A percentile compares a stretch with the other conserved stretches of the same genome.
Conservation (phyloP, 306 rosid species). For the Boehmeria nivea region DNA sequence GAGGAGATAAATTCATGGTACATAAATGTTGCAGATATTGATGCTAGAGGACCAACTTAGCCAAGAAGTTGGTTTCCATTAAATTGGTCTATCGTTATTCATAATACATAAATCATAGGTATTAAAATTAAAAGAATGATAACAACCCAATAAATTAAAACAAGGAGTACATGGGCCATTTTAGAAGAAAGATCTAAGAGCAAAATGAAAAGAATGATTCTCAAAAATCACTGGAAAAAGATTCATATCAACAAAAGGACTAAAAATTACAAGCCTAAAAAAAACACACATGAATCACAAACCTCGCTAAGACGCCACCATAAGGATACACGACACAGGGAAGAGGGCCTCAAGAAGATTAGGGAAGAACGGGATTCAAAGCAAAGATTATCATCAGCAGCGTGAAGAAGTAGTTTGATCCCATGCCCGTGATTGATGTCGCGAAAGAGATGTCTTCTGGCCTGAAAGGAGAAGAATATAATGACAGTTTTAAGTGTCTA, state of each 20-base stretch:
- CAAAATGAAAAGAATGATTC: constrained; percentile 3
- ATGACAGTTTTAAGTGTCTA: too few relatives aligned
- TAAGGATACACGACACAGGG: background rate
- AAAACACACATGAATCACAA: constrained; percentile 3
- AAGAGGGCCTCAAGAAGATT: background rate
- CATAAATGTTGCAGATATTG: too few relatives aligned
- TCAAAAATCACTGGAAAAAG: constrained; percentile 3
- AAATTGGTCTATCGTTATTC: background rate
- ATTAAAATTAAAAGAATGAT: constrained; percentile 5
- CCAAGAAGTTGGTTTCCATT: constrained; percentile 5
- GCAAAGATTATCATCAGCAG: constrained; percentile 36
- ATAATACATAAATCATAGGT: constrained; percentile 8
- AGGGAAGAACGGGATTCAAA: background rate
- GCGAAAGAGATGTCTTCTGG: constrained; percentile 50
- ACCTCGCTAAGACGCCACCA: background rate
- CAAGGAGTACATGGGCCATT: too few relatives aligned
- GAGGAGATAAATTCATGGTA: too few relatives aligned
- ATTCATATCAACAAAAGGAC: constrained; percentile 12
- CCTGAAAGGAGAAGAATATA: constrained; percentile 41
- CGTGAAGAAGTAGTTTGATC: constrained; percentile 36
- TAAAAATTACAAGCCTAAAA: constrained; percentile 2
- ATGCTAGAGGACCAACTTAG: background rate
- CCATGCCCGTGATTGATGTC: constrained; percentile 27
- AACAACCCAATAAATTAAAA: constrained; percentile 7
- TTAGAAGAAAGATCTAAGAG: background rate